These are phyloP conservation scores for Mariannaea elegans DNA, from an alignment of 2,329 filamentous ascomycete species.

Conservation along the genomic window DNA sequence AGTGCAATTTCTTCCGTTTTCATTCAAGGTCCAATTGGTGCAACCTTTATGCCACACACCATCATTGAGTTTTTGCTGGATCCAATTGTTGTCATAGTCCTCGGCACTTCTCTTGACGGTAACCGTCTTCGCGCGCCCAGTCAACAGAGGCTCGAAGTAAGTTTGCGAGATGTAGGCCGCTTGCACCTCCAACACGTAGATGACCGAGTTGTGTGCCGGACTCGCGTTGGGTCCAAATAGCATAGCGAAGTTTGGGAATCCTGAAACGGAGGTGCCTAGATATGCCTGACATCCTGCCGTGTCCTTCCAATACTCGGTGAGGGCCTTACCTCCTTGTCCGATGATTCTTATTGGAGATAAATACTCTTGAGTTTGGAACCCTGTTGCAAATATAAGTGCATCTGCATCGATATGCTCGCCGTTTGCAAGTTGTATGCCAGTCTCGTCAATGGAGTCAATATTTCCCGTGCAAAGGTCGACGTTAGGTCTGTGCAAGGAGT, in stretches of 20 bases:
- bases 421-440: slow-evolving; percentile 26
- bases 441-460: slow-evolving; percentile 33
- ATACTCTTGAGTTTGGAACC: slow-evolving; percentile 39
- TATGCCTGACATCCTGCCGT: slow-evolving; percentile 41
- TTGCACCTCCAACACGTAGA: slow-evolving; percentile 2
- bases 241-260: slow-evolving; percentile 42
- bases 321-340: slow-evolving; percentile 14
- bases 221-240: slow-evolving; percentile 6
- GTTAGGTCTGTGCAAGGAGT: slow-evolving; percentile 33
- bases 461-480: slow-evolving; percentile 37
- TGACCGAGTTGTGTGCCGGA: slow-evolving; percentile 5
- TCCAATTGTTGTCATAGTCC: background rate
- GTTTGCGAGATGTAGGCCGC: background rate
- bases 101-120: slow-evolving; percentile 2
- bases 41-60: slow-evolving; percentile 8
- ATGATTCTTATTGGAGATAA: slow-evolving; percentile 20
- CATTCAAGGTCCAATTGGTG: slow-evolving; percentile 7
- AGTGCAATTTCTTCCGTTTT: background rate
- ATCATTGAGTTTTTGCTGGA: background rate
- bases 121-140: background rate
- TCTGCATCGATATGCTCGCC: slow-evolving; percentile 29
- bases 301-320: slow-evolving; percentile 39
- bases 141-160: background rate
- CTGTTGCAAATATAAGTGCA: slow-evolving; percentile 40
- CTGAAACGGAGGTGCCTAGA: slow-evolving; percentile 37